These are phyloP conservation scores for Spatholobus suberectus DNA, from an alignment of 306 rosid species.

Conservation along the genomic window DNA sequence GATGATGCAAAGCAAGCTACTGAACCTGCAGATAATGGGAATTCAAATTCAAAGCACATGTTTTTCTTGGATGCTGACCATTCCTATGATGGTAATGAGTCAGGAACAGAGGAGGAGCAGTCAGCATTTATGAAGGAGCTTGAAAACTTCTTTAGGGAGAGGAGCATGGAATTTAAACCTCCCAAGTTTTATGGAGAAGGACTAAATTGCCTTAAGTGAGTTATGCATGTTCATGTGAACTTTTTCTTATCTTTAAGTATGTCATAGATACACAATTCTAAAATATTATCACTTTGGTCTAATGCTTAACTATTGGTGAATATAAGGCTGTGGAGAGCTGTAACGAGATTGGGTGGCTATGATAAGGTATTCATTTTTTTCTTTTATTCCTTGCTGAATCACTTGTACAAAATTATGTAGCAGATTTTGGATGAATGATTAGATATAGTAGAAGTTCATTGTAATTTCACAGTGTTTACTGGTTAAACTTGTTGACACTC, in stretches of 20 bases:
- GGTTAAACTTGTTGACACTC: not conserved
- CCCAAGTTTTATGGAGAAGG: slow-evolving; percentile 98
- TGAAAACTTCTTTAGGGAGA: slow-evolving; percentile 86
- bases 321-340: slow-evolving; percentile 93
- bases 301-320: slow-evolving; percentile 51
- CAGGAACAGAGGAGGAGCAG: slow-evolving; percentile 94
- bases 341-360: slow-evolving; percentile 96
- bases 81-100: slow-evolving; percentile 75
- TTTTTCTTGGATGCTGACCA: slow-evolving; percentile 66
- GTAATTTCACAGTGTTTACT: slow-evolving; percentile 23
- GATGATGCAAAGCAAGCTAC: slow-evolving; percentile 56
- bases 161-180: slow-evolving; percentile 92
- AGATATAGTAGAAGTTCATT: slow-evolving; percentile 17
- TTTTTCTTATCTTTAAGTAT: slow-evolving; percentile 11
- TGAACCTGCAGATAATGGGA: slow-evolving; percentile 61
- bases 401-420: slow-evolving; percentile 2
- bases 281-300: slow-evolving; percentile 27
- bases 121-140: slow-evolving; percentile 88
- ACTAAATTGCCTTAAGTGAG: slow-evolving; percentile 96
- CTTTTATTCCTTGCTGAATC: not conserved
- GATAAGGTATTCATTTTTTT: slow-evolving; percentile 71
- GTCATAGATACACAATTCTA: slow-evolving; percentile 20
- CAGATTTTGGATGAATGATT: slow-evolving; percentile 17
- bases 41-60: slow-evolving; percentile 52
- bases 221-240: slow-evolving; percentile 30